These are phyloP conservation scores for Agrocybe pediades DNA, from an alignment of 768 basidiomycete genomes.

Conservation along the genomic window DNA sequence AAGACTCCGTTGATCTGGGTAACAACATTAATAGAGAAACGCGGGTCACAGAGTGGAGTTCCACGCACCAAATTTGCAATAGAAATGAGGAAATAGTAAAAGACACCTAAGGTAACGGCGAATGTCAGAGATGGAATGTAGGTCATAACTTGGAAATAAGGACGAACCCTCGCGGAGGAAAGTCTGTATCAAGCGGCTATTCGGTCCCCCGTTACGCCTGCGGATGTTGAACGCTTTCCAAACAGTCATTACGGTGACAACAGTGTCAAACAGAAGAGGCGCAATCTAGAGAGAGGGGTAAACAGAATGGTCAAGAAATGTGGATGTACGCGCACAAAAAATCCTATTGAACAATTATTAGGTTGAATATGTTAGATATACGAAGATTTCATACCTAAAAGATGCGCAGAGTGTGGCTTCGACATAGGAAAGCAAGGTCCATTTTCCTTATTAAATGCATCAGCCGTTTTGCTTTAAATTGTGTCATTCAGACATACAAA, in stretches of 20 bases:
- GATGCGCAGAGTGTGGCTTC: conserved; percentile 80
- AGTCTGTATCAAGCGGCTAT: conserved; percentile 79
- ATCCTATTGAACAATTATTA: conserved; percentile 35
- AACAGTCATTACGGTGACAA: conserved; percentile 80
- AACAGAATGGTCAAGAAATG: neutral
- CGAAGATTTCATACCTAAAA: conserved; percentile 54
- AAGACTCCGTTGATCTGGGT: conserved; percentile 75
- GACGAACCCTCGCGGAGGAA: conserved; percentile 76
- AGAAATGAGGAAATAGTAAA: conserved; percentile 86
- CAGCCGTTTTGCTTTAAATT: too few relatives aligned
- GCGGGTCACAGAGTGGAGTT: neutral
- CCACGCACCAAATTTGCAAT: conserved; percentile 68
- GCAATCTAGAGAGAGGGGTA: conserved; percentile 56
- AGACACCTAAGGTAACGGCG: conserved; percentile 56
- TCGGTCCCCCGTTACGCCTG: conserved; percentile 72
- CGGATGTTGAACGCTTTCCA: conserved; percentile 79
- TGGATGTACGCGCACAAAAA: conserved; percentile 49
- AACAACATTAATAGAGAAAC: neutral
- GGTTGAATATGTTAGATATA: conserved; percentile 11
- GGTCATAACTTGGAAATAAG: neutral
- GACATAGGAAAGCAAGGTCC: conserved; percentile 84
- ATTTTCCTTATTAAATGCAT: too few relatives aligned
- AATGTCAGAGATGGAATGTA: neutral
- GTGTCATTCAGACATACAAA: conserved; percentile 44
- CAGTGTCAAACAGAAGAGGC: conserved; percentile 77